A percentile compares a stretch with the other conserved stretches of the same genome.
phyloP scores from a whole-genome alignment of 257 asterid genomes.

The Solanum rostratum region DNA sequence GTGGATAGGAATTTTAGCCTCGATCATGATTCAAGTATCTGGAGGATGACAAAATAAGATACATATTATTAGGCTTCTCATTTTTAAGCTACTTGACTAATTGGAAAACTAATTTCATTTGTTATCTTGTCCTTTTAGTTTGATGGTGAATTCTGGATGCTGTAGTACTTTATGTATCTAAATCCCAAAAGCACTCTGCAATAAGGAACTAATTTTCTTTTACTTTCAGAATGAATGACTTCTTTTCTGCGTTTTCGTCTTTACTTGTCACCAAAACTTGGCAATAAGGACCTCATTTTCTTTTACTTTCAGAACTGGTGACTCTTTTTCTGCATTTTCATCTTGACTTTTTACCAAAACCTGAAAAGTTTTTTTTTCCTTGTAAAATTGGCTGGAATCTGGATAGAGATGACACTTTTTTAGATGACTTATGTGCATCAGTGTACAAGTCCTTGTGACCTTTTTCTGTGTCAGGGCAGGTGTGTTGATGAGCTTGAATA shows the following conservation, averaged over 20 bases:
- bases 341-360: background rate
- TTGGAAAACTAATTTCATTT: background rate
- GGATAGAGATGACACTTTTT: background rate
- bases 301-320: background rate
- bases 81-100: background rate
- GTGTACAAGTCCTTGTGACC: constrained; percentile 3
- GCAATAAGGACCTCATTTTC: background rate
- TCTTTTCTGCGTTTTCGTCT: background rate
- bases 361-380: background rate
- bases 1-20: background rate
- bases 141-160: background rate
- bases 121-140: background rate
- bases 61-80: background rate
- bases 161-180: background rate
- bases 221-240: background rate
- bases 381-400: background rate
- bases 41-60: background rate
- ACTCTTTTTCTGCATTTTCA: background rate
- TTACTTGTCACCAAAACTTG: background rate
- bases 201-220: background rate
- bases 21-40: background rate
- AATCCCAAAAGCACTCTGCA: background rate
- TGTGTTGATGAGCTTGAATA: constrained; percentile 95
- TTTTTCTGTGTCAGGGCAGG: constrained; percentile 40
- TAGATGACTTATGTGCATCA: background rate